phyloP scores from a whole-genome alignment of 2,329 filamentous ascomycete genomes.

The Cladobotryum mycophilum region DNA sequence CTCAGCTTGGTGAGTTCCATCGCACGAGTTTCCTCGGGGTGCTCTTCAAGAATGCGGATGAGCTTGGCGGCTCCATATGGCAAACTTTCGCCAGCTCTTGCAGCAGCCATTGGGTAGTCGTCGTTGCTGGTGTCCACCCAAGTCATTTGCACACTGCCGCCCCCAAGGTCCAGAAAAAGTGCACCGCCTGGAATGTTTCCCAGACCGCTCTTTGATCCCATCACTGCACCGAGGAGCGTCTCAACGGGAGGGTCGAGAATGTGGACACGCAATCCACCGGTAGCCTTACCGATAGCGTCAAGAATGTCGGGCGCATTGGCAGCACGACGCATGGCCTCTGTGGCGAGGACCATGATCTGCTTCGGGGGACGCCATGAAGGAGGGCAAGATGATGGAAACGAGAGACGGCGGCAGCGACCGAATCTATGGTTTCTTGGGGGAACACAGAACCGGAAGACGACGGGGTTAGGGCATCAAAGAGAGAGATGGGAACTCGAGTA shows the following conservation, averaged over 20 bases:
- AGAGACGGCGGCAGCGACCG: conserved; percentile 60
- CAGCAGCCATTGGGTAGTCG: conserved; percentile 48
- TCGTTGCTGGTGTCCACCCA: conserved; percentile 47
- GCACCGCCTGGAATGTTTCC: conserved; percentile 55
- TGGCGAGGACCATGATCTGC: conserved; percentile 73
- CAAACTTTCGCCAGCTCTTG: conserved; percentile 49
- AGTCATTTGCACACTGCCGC: conserved; percentile 61
- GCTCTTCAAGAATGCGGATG: conserved; percentile 41
- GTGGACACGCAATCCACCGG: conserved; percentile 60
- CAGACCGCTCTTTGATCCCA: conserved; percentile 75
- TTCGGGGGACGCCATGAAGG: conserved; percentile 59
- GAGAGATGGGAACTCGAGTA: conserved; percentile 71
- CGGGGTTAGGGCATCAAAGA: conserved; percentile 73
- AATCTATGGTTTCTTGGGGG: conserved; percentile 49
- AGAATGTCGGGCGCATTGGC: conserved; percentile 66
- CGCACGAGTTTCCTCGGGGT: conserved; percentile 34
- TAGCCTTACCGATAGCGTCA: conserved; percentile 52
- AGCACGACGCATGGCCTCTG: conserved; percentile 80
- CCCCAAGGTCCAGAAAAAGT: conserved; percentile 81
- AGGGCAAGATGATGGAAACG: conserved; percentile 67
- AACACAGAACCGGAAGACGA: conserved; percentile 37
- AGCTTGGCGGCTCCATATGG: conserved; percentile 57
- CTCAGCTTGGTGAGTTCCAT: conserved; percentile 50
- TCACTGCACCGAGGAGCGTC: conserved; percentile 68
- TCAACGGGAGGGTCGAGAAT: conserved; percentile 75